Evolutionary conservation across 116 monocot species (phyloP).

Genomic region (Dioscorea cayenensis): DNA sequence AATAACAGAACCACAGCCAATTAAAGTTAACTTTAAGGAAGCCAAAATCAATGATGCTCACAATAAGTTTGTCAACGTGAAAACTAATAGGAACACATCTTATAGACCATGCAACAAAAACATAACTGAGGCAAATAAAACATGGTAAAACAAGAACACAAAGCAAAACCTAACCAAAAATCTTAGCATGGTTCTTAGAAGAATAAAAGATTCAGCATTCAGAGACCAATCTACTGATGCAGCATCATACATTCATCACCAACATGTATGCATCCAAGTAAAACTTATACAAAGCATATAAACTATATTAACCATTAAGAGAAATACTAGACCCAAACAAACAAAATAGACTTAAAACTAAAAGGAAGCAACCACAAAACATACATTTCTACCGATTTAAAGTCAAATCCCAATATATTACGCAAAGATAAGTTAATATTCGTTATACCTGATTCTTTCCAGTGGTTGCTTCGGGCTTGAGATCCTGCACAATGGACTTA

Average conservation of each 20-base stretch:
- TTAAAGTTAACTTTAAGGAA: too few relatives aligned
- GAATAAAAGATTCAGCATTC: too few relatives aligned
- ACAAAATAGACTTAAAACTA: not conserved
- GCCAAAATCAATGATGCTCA: too few relatives aligned
- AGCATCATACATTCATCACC: not conserved
- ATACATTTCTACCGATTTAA: not conserved
- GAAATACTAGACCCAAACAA: not conserved
- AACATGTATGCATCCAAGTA: not conserved
- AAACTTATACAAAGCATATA: not conserved
- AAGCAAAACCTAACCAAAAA: too few relatives aligned
- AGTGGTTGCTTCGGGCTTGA: constrained; percentile 16
- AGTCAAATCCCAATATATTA: not conserved
- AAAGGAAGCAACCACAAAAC: not conserved
- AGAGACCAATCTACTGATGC: too few relatives aligned
- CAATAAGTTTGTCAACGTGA: too few relatives aligned
- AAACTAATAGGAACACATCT: too few relatives aligned
- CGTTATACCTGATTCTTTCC: constrained; percentile 18
- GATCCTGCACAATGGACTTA: constrained; percentile 31
- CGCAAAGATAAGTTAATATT: constrained; percentile 7
- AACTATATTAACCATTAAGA: not conserved
- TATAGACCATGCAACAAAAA: too few relatives aligned
- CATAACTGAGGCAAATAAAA: too few relatives aligned
- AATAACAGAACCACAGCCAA: too few relatives aligned
- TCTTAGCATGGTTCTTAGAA: too few relatives aligned
- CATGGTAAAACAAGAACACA: too few relatives aligned